Evolutionary conservation across 805 yeast genomes (phyloP).

Genomic region (Ogataea methylovora): DNA sequence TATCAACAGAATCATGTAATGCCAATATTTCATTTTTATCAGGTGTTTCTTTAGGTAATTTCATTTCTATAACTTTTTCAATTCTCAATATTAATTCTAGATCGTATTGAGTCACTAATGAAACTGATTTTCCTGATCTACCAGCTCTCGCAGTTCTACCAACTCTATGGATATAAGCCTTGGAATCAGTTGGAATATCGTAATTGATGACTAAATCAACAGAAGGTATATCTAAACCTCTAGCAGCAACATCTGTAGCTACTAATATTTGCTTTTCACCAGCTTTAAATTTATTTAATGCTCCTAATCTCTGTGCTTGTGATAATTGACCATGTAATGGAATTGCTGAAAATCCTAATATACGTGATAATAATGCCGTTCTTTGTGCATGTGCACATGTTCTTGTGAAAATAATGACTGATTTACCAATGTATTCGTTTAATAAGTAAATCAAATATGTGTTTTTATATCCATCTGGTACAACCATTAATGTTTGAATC

Average conservation of each 20-base stretch:
- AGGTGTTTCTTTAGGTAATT: conserved; percentile 75
- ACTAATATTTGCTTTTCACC: conserved; percentile 63
- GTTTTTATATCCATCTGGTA: conserved; percentile 88
- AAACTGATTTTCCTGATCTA: conserved; percentile 77
- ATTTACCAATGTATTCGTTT: conserved; percentile 78
- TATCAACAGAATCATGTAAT: conserved; percentile 80
- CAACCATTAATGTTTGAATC: conserved; percentile 80
- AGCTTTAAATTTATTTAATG: conserved; percentile 70
- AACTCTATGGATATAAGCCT: conserved; percentile 92
- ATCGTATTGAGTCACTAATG: conserved; percentile 91
- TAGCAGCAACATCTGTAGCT: conserved; percentile 91
- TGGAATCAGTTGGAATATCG: conserved; percentile 94
- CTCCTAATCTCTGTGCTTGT: conserved; percentile 79
- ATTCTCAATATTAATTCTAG: conserved; percentile 81
- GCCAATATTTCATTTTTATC: conserved; percentile 71
- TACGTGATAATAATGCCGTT: conserved; percentile 71
- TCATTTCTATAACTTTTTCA: conserved; percentile 78
- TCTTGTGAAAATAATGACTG: conserved; percentile 83
- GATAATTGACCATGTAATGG: conserved; percentile 92
- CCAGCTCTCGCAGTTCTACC: conserved; percentile 99
- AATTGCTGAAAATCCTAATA: conserved; percentile 79
- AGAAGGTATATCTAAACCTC: conserved; percentile 93
- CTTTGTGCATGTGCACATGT: conserved; percentile 95
- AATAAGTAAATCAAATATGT: conserved; percentile 76
- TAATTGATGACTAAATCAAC: conserved; percentile 87